Evolutionary conservation across 192 early-diverging fungal species (phyloP).

Genomic region (Pilaira anomala): DNA sequence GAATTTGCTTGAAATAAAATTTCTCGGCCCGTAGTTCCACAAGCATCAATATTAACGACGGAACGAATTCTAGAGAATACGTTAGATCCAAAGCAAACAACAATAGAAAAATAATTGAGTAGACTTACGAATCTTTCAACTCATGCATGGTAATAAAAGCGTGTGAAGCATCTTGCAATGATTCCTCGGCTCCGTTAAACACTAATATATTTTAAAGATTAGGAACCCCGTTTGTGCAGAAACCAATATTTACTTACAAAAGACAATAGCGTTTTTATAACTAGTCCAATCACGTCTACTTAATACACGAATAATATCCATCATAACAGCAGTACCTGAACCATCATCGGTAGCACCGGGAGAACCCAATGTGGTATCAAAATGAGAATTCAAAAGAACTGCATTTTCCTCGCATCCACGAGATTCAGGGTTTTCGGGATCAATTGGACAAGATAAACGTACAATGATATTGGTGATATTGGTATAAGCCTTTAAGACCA

Average conservation of each 20-base stretch:
- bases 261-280: constrained; percentile 52
- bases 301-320: constrained; percentile 59
- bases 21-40: constrained; percentile 62
- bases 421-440: neutral
- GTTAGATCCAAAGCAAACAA: neutral
- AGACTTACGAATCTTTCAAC: constrained; percentile 40
- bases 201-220: constrained; percentile 34
- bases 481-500: constrained; percentile 63
- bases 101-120: neutral
- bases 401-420: constrained; percentile 56
- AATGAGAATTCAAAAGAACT: constrained; percentile 69
- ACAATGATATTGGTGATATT: constrained; percentile 75
- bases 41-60: constrained; percentile 77
- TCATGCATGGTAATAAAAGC: constrained; percentile 64
- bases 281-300: constrained; percentile 40
- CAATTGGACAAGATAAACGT: constrained; percentile 59
- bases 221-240: neutral
- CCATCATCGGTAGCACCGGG: constrained; percentile 67
- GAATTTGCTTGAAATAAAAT: constrained; percentile 78
- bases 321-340: constrained; percentile 68
- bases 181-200: constrained; percentile 78
- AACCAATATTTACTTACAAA: constrained; percentile 42
- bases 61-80: constrained; percentile 41
- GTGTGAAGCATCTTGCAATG: constrained; percentile 71
- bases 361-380: constrained; percentile 61